phyloP scores from a whole-genome alignment of 768 basidiomycete genomes.

The Trametes punicea region DNA sequence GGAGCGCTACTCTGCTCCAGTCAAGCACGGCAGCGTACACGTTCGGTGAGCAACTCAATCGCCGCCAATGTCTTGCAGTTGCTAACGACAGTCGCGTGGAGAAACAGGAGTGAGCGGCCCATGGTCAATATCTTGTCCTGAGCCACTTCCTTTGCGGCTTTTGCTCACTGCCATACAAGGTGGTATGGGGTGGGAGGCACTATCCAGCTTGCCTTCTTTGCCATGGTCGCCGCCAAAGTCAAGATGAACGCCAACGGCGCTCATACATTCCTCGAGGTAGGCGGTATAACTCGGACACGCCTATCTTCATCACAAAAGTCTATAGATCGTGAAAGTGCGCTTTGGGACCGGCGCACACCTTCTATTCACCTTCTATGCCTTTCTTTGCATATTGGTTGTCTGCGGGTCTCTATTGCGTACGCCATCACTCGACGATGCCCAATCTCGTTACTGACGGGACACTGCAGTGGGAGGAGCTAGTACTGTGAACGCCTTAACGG shows the following conservation, averaged over 20 bases:
- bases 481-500: constrained; percentile 30
- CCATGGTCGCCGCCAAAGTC: constrained; percentile 51
- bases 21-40: constrained; percentile 51
- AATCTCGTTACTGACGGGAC: constrained; percentile 27
- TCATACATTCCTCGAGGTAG: constrained; percentile 52
- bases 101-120: constrained; percentile 44
- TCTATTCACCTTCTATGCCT: constrained; percentile 50
- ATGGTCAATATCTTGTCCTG: constrained; percentile 33
- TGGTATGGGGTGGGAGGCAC: constrained; percentile 53
- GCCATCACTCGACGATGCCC: constrained; percentile 15
- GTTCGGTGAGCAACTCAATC: constrained; percentile 33
- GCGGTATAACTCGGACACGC: neutral
- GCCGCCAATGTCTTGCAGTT: too few relatives aligned
- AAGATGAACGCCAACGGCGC: constrained; percentile 60
- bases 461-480: constrained; percentile 27
- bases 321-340: constrained; percentile 45
- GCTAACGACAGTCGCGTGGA: neutral
- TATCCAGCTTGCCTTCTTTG: constrained; percentile 51
- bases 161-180: constrained; percentile 25
- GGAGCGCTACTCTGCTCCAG: constrained; percentile 55
- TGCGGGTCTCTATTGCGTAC: constrained; percentile 47
- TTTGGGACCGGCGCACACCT: constrained; percentile 47
- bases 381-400: constrained; percentile 49
- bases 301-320: neutral
- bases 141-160: neutral